phyloP scores from a whole-genome alignment of 2,329 filamentous ascomycete species.

The Celoporthe dispersa region DNA sequence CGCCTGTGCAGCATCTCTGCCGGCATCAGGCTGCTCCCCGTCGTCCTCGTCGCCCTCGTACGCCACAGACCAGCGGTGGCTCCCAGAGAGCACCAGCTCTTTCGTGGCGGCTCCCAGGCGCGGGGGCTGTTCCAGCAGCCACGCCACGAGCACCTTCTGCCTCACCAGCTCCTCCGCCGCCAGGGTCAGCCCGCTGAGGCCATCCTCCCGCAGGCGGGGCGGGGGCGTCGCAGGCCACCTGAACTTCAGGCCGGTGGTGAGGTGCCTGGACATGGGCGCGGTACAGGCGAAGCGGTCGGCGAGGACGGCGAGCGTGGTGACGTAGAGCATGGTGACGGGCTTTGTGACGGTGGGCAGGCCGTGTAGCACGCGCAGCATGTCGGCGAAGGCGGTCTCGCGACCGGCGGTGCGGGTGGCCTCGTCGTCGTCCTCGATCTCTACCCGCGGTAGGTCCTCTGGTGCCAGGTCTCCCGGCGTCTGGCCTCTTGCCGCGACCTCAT shows the following conservation, averaged over 20 bases:
- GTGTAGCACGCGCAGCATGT: slow-evolving; percentile 71
- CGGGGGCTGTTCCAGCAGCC: slow-evolving; percentile 65
- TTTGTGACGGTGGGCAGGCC: slow-evolving; percentile 52
- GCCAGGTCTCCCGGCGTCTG: slow-evolving; percentile 54
- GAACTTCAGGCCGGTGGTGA: slow-evolving; percentile 54
- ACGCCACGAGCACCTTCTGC: slow-evolving; percentile 70
- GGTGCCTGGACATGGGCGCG: slow-evolving; percentile 55
- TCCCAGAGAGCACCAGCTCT: slow-evolving; percentile 70
- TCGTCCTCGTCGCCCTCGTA: slow-evolving; percentile 36
- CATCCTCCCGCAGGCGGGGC: slow-evolving; percentile 42
- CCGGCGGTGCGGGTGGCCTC: slow-evolving; percentile 65
- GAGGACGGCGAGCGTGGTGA: slow-evolving; percentile 70
- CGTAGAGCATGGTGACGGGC: slow-evolving; percentile 60
- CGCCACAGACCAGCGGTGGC: slow-evolving; percentile 57
- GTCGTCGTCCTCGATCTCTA: slow-evolving; percentile 70
- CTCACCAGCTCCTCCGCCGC: slow-evolving; percentile 68
- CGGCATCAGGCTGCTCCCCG: background rate
- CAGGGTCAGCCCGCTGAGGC: slow-evolving; percentile 39
- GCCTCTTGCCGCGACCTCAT: slow-evolving; percentile 51
- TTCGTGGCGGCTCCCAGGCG: slow-evolving; percentile 66
- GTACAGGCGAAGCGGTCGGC: slow-evolving; percentile 76
- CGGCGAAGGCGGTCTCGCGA: slow-evolving; percentile 66
- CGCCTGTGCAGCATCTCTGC: slow-evolving; percentile 1
- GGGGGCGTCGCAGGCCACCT: slow-evolving; percentile 55
- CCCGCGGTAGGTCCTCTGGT: slow-evolving; percentile 60